phyloP scores from a whole-genome alignment of 1,284 basidiomycete species.

The Austropuccinia psidii region DNA sequence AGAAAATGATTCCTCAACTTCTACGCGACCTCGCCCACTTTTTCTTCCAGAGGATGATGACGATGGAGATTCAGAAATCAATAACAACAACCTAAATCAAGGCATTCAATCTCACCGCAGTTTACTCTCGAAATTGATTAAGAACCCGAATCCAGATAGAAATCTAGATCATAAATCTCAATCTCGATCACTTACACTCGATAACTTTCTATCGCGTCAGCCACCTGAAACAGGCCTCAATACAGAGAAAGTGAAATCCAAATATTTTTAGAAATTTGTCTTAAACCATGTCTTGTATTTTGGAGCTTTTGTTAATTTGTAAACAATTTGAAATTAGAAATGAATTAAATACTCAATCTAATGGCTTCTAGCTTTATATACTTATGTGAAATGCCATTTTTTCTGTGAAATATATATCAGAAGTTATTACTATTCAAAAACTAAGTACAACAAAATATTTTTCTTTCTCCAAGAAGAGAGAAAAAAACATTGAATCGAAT shows the following conservation, averaged over 20 bases:
- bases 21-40: neutral
- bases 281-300: no score
- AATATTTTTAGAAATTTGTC: no score
- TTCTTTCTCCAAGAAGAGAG: no score
- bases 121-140: slow-evolving; percentile 16
- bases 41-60: slow-evolving; percentile 24
- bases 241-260: neutral
- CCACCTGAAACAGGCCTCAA: neutral
- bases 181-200: slow-evolving; percentile 1
- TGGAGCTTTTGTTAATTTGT: no score
- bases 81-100: neutral
- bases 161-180: slow-evolving; percentile 23
- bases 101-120: neutral
- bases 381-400: no score
- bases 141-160: slow-evolving; percentile 18
- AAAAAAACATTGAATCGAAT: no score
- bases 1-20: neutral
- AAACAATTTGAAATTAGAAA: no score
- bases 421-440: no score
- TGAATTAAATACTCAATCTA: no score
- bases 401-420: no score
- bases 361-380: no score
- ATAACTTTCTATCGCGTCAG: slow-evolving; percentile 11
- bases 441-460: no score
- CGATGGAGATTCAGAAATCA: neutral